Evolutionary conservation across 208 protist species (phyloP), one percentile per base, ranked within the genome.

Genomic region (Crithidia sp.): DNA sequence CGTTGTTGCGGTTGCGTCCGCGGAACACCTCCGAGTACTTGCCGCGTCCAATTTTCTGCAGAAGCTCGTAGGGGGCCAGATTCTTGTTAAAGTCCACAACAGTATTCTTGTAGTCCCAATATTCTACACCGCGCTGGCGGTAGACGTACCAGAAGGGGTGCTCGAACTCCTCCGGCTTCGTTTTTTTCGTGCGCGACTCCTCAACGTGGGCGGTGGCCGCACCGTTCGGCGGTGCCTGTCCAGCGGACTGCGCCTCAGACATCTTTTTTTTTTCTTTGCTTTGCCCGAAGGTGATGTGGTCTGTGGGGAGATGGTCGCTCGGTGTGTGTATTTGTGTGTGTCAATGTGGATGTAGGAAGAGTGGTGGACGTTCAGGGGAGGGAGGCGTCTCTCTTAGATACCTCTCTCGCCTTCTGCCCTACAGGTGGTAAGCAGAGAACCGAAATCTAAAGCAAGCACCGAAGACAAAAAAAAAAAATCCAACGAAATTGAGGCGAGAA

Each of bases 11-110:
- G 73, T 99, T 97, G 5, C 96, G 85, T 2, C 96, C 97, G 54
- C 99, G 88, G 85, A 99, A 99, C 3, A 99, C 99, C 84, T 99
- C 99, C 53, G 93, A 98, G 89, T 99, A 99, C 91, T 99, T 99
- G 43, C 97, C 97, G 12, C 91, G 87, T 7, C 98, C 98, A 43
- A 99, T 92, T 77, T 99, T 99, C 57, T 94, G 85, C 13, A 96
- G 70, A 10, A 99, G 87, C 76, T 99, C 96, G 85, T 99, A 99
- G 39, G 98, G 90, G 19, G 98, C 97, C 62, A 89, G 74, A 61
- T 87, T 91, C 71, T 81, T 83, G 74, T 87, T 93, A 67, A 88
- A 96, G 40, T 92, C 76, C 12, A 99, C 86, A 10, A 74, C 60
- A 2, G 86, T 57, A 53, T 87, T 88, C 68, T 98, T 96, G 82